These are phyloP conservation scores for Bathelium albidoporum DNA, from an alignment of 495 filamentous ascomycete species.

Conservation along the genomic window DNA sequence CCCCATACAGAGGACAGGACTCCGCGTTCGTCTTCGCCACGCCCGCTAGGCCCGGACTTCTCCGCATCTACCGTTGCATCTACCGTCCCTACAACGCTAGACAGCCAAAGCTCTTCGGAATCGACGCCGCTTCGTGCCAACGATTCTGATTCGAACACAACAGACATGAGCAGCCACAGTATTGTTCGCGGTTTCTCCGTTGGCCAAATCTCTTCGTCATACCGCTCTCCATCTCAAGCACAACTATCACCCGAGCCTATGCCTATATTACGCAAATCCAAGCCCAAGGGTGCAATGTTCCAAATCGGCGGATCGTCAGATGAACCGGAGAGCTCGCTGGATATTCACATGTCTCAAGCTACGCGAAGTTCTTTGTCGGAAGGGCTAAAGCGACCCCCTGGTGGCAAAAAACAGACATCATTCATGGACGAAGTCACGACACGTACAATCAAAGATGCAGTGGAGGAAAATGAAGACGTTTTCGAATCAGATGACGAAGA, in stretches of 20 bases:
- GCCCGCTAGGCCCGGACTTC: conserved; percentile 23
- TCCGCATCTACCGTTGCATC: conserved; percentile 33
- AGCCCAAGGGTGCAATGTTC: conserved; percentile 62
- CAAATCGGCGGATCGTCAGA: conserved; percentile 65
- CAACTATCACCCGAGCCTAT: conserved; percentile 32
- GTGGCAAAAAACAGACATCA: conserved; percentile 66
- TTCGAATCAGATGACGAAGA: conserved; percentile 50
- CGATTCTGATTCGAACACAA: conserved; percentile 29
- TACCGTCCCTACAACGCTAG: neutral
- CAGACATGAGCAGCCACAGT: conserved; percentile 56
- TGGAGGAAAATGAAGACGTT: conserved; percentile 58
- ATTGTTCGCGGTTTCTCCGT: conserved; percentile 84
- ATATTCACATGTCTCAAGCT: conserved; percentile 49
- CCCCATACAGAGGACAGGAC: conserved; percentile 13
- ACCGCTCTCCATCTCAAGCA: conserved; percentile 44
- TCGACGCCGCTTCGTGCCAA: neutral
- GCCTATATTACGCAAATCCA: conserved; percentile 27
- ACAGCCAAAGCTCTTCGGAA: neutral
- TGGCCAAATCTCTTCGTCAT: conserved; percentile 61
- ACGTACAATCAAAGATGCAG: conserved; percentile 41
- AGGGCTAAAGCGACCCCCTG: conserved; percentile 36
- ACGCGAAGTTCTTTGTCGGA: conserved; percentile 46
- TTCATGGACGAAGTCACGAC: conserved; percentile 69
- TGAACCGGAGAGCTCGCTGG: conserved; percentile 71
- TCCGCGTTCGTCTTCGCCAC: conserved; percentile 11